Evolutionary conservation across 805 yeast genomes (phyloP), one percentile per base, ranked within the genome.

Genomic region (Candida ficus): DNA sequence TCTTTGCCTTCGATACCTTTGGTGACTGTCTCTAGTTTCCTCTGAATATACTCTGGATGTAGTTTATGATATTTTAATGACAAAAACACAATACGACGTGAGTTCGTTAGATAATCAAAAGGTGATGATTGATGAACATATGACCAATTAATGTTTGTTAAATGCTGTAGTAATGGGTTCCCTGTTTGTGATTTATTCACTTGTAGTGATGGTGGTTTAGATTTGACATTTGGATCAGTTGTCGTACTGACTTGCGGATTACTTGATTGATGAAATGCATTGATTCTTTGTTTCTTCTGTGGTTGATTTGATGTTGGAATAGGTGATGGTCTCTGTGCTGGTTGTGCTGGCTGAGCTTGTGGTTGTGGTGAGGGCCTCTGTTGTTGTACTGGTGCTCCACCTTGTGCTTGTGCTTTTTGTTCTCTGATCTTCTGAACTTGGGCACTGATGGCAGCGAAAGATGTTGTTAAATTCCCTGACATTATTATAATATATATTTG

Each of bases 51-150:
- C 49, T 83, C 91, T 0, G 90, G 88, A 48, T 80, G 83, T 29
- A 85, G 62, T 57, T 83, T 83, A 54, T 83, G 88, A 56, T 84
- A 85, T 38, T 81, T 80, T 35, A 85, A 58, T 1, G 87, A 77
- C 4, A 85, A 64, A 48, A 83, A 83, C 0, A 85, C 50, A 1
- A 82, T 72, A 42, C 56, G 76, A 59, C 57, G 73, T 61, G 23
- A 79, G 65, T 74, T 78, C 13, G 84, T 71, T 36, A 80, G 67
- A 58, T 84, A 85, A 55, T 85, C 95, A 50, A 66, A 83, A 54
- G 61, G 71, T 48, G 62, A 68, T 45, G 70, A 60, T 14, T 61
- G 61, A 6, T 70, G 66, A 38, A 60, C 57, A 46, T 80, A 65
- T 57, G 78, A 49, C 78, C 75, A 74, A 66, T 77, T 41, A 67